Evolutionary conservation across 768 basidiomycete species (phyloP), one percentile per base, ranked within the genome.

Genomic region (Zangia roseola): DNA sequence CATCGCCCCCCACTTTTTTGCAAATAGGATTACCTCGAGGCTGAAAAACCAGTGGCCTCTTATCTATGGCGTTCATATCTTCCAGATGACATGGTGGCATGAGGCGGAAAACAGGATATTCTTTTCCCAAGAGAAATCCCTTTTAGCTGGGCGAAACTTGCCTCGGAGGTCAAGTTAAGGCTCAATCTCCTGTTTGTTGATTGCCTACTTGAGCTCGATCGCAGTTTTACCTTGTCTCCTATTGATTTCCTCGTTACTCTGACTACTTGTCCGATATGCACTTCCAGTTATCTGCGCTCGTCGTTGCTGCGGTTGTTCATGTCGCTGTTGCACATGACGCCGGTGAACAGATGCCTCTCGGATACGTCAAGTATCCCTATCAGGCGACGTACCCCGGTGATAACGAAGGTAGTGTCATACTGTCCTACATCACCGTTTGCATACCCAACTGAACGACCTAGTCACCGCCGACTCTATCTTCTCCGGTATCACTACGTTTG

Each of bases 401-500:
- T 52, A 74, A 81, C 40, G 80, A 85, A 69, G 83, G 85, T 83
- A 44, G 12, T 4, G 19, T 26, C 17, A 3, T 20, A 16, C 10
- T 13, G n/a, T 10, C 5, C 10, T 5, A 9, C 17, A 13, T 16
- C 26, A 13, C 16, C 5, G 8, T 19, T 13, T 33, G 21, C 36
- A 10, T 10, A 3, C 43, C 23, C 13, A 30, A 46, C n/a, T 43
- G 24, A 42, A 33, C 8, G 25, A 37, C 40, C 10, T 41, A 86
- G 85, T 86, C 25, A 88, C 86, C 35, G 84, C 84, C 4, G 84
- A 93, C 61, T 81, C 89, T 16, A 71, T 86, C 30, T 94, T 92
- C 68, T 83, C 86, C 39, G 91, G 91, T 9, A 85, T 91, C 28
- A 81, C 83, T 2, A 90, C 89, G 3, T 94, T 93, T 63, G 91